Conservation (phyloP, 768 basidiomycete species). For the Calocybe indica region DNA sequence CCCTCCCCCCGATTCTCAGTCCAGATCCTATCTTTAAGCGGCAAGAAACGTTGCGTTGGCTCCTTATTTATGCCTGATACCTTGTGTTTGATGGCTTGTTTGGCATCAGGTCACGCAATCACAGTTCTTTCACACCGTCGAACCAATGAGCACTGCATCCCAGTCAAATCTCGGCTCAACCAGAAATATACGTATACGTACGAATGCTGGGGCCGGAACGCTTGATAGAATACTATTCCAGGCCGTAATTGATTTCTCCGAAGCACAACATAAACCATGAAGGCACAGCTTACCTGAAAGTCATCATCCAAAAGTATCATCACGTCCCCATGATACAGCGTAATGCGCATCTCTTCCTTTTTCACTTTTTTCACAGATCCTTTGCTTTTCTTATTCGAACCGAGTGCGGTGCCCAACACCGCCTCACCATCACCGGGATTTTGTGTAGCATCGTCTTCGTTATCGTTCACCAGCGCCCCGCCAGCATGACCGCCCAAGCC, state of each 20-base stretch:
- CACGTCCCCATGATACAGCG: conserved; percentile 39
- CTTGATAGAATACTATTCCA: conserved; percentile 36
- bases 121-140: neutral
- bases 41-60: too few relatives aligned
- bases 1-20: too few relatives aligned
- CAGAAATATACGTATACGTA: conserved; percentile 17
- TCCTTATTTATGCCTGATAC: neutral
- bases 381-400: neutral
- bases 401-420: neutral
- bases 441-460: too few relatives aligned
- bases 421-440: neutral
- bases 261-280: neutral
- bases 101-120: neutral
- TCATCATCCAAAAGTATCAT: conserved; percentile 33
- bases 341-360: conserved; percentile 20
- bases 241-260: conserved; percentile 4
- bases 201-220: conserved; percentile 37
- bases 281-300: conserved; percentile 29
- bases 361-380: neutral
- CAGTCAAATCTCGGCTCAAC: neutral
- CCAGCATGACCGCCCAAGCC: neutral
- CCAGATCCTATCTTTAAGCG: too few relatives aligned
- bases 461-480: neutral
- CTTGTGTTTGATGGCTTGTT: neutral
- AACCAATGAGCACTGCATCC: conserved; percentile 11